Percentiles rank a stretch among this genome's conserved stretches.
These are phyloP conservation scores for Dothideomycetes sp. DNA, from an alignment of 2,329 filamentous ascomycete genomes.

Conservation along the genomic window DNA sequence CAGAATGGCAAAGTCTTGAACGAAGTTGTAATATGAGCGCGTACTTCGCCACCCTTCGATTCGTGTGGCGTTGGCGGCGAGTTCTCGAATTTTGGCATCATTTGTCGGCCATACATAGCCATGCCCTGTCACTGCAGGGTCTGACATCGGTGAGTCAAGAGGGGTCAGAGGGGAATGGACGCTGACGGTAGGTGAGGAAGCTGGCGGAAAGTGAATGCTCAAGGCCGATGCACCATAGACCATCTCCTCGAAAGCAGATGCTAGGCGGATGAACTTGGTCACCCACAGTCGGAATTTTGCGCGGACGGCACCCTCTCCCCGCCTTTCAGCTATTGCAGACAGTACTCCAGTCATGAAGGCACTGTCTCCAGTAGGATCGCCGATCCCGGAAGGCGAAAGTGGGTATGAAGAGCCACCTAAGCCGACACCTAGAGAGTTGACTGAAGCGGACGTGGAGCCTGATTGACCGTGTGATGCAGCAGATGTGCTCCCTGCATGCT, in stretches of 20 bases:
- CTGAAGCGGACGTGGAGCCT: slow-evolving; percentile 16
- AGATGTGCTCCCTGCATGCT: slow-evolving; percentile 41
- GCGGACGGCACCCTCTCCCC: slow-evolving; percentile 81
- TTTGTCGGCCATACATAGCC: slow-evolving; percentile 95
- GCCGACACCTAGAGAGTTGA: slow-evolving; percentile 24
- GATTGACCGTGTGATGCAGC: slow-evolving; percentile 10
- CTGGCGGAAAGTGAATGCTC: slow-evolving; percentile 47
- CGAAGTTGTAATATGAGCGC: slow-evolving; percentile 88
- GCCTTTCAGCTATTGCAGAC: slow-evolving; percentile 70
- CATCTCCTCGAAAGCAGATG: slow-evolving; percentile 87
- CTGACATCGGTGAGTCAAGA: slow-evolving; percentile 14
- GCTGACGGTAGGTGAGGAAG: slow-evolving; percentile 9
- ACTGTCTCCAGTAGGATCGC: slow-evolving; percentile 73
- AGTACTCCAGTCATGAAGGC: slow-evolving; percentile 82
- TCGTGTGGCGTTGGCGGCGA: slow-evolving; percentile 81
- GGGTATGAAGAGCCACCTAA: slow-evolving; percentile 14
- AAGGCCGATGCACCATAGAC: slow-evolving; percentile 90
- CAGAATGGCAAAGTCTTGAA: slow-evolving; percentile 34
- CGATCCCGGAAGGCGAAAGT: slow-evolving; percentile 8
- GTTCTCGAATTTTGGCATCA: slow-evolving; percentile 64
- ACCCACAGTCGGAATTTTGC: slow-evolving; percentile 93
- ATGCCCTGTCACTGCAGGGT: slow-evolving; percentile 38
- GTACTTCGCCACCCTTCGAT: slow-evolving; percentile 97
- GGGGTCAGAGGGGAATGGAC: slow-evolving; percentile 1
- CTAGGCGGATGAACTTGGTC: slow-evolving; percentile 83